Evolutionary conservation across 208 protist species (phyloP).

Genomic region (Leishmania gerbilli): DNA sequence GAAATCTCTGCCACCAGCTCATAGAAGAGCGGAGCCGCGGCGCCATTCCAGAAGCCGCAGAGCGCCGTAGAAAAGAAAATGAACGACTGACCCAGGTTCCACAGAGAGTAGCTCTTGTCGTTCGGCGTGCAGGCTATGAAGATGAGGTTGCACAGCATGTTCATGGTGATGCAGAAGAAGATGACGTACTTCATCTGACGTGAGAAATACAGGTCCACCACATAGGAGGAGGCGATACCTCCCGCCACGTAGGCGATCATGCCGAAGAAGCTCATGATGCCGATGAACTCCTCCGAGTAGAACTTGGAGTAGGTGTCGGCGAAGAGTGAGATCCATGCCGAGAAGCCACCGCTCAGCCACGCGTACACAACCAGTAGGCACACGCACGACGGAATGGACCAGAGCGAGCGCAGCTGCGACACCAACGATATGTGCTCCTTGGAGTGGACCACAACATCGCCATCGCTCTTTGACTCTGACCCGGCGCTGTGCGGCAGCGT

Average conservation of each 20-base stretch:
- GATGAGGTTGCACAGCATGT: conserved; percentile 74
- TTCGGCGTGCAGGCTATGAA: conserved; percentile 83
- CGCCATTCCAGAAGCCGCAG: conserved; percentile 89
- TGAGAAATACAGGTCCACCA: conserved; percentile 81
- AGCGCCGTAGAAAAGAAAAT: conserved; percentile 73
- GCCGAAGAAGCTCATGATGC: conserved; percentile 83
- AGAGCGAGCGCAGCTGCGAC: conserved; percentile 57
- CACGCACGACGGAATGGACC: conserved; percentile 65
- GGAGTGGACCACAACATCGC: conserved; percentile 21
- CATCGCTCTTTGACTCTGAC: conserved; percentile 1
- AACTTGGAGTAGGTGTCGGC: conserved; percentile 69
- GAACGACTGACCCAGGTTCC: conserved; percentile 63
- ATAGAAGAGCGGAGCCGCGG: conserved; percentile 87
- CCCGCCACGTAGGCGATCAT: conserved; percentile 79
- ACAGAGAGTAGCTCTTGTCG: conserved; percentile 74
- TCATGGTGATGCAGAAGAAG: conserved; percentile 85
- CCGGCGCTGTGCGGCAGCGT: conserved; percentile 1
- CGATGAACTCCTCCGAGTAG: conserved; percentile 76
- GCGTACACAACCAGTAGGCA: conserved; percentile 83
- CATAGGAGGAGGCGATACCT: conserved; percentile 74
- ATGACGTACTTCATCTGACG: conserved; percentile 92
- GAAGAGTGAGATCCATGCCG: conserved; percentile 87
- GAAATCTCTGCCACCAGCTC: conserved; percentile 87
- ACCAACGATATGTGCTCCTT: conserved; percentile 51
- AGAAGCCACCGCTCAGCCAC: conserved; percentile 84